Percentiles rank a stretch among this genome's conserved stretches.
These are phyloP conservation scores for Persicaria tinctoria DNA, from an alignment of 148 eudicot genomes.

Conservation along the genomic window DNA sequence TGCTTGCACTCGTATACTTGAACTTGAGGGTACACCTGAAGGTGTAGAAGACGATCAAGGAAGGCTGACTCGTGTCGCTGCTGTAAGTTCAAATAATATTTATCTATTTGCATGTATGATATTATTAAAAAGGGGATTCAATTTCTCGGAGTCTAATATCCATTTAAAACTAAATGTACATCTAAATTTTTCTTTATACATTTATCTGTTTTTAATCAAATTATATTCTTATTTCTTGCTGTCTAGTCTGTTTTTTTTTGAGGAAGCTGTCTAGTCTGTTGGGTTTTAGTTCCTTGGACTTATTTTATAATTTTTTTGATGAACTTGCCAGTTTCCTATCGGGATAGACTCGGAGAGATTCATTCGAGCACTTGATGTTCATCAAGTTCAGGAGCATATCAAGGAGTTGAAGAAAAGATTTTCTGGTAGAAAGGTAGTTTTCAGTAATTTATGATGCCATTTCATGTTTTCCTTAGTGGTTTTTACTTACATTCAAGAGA, in stretches of 20 bases:
- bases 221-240: not conserved
- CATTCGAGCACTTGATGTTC: constrained; percentile 5
- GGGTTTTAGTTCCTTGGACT: not conserved
- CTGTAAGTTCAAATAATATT: constrained; percentile 37
- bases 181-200: not conserved
- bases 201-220: not conserved
- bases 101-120: not conserved
- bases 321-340: constrained; percentile 12
- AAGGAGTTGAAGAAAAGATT: constrained; percentile 12
- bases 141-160: not conserved
- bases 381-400: constrained; percentile 9
- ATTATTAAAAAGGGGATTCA: not conserved
- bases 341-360: constrained; percentile 12
- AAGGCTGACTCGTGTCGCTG: constrained; percentile 93
- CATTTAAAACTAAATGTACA: not conserved
- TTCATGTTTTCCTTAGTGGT: not conserved
- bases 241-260: not conserved
- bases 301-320: not conserved
- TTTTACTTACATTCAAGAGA: not conserved
- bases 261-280: not conserved
- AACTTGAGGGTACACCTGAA: constrained; percentile 97
- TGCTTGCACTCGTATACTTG: constrained; percentile 98
- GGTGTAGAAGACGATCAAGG: constrained; percentile 95
- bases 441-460: not conserved
- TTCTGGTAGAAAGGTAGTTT: constrained; percentile 10